phyloP scores from a whole-genome alignment of 345 rosid species.

The Excoecaria cochinchinensis region DNA sequence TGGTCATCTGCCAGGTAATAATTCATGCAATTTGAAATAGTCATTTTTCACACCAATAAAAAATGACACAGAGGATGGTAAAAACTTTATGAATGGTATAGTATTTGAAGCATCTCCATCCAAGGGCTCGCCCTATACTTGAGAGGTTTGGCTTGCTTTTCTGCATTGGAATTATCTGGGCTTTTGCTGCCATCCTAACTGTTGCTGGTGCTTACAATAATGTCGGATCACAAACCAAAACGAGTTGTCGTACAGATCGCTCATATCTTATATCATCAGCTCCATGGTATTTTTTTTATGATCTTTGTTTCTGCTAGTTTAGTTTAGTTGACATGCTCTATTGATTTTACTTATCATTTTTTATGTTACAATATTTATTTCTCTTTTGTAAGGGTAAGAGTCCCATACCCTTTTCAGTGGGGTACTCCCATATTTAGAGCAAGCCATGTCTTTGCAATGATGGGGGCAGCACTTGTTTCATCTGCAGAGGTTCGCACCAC shows the following conservation, averaged over 20 bases:
- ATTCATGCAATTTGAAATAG: background rate
- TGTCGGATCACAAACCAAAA: conserved; percentile 53
- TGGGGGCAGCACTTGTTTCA: conserved; percentile 88
- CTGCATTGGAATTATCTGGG: conserved; percentile 82
- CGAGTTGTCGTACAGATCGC: conserved; percentile 76
- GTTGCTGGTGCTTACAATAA: conserved; percentile 92
- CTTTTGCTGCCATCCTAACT: conserved; percentile 89
- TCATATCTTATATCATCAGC: conserved; percentile 74
- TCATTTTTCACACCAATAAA: too few relatives aligned
- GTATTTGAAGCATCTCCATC: conserved; percentile 57
- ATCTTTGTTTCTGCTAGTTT: conserved; percentile 10
- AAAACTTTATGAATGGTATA: conserved; percentile 33
- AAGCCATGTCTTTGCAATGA: conserved; percentile 92
- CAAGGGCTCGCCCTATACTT: conserved; percentile 33
- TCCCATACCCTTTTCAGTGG: conserved; percentile 97
- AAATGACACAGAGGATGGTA: background rate
- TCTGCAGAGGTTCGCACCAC: conserved; percentile 70
- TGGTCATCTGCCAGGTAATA: conserved; percentile 65
- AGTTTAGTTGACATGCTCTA: conserved; percentile 1
- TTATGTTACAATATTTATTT: background rate
- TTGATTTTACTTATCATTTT: background rate
- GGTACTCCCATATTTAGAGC: conserved; percentile 95
- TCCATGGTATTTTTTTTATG: conserved; percentile 57
- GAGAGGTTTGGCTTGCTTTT: conserved; percentile 88
- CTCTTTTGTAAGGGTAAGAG: conserved; percentile 59